Base-by-base conservation (phyloP, 257 asterid species). In the Handroanthus guayacan region DNA sequence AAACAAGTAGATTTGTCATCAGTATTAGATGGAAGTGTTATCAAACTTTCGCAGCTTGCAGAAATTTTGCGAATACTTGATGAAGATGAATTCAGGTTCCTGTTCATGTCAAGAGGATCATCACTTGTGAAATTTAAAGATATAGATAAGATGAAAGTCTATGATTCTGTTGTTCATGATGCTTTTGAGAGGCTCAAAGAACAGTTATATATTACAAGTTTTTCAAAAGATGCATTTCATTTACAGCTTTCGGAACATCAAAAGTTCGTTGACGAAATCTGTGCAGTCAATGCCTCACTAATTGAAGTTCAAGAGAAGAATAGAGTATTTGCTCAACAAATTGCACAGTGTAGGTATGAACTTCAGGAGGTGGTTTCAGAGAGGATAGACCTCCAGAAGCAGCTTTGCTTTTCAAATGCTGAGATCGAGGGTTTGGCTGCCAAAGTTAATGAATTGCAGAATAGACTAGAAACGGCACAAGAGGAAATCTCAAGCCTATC, bases 31-130 rank as follows among this genome's bases (percentile, higher is more conserved):
- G 90, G 88, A 64, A 75, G 90, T 74, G 82, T 79, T 74, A 79
- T 92, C 80, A 86, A 88, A 77, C 89, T 94, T 74, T 87, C 92
- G 75, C 91, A 87, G 83, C 92, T 91, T 84, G 95, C 95, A 17
- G 96, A 84, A 72, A 76, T 91, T 62, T 71, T 95, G 65, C 78
- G 79, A 41, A 73, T 80, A 75, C 98, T 93, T 78, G 90, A 86
- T 74, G 87, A 87, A 77, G 93, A 87, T 66, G 96, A 89, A 57
- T 63, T 87, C 76, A 74, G 78, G 81, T 93, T 82, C 87, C 70
- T 95, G 87, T 78, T 83, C 82, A 75, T 50, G 85, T 86, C 91
- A 61, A 87, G 88, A 76, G 85, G 79, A 68, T 78, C 77, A 38
- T 76, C 81, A 54, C 20, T 62, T 45, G 84, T 62, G 82, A 75